These are phyloP conservation scores for Solanum medicagineum DNA, from an alignment of 257 asterid species.

Conservation along the genomic window DNA sequence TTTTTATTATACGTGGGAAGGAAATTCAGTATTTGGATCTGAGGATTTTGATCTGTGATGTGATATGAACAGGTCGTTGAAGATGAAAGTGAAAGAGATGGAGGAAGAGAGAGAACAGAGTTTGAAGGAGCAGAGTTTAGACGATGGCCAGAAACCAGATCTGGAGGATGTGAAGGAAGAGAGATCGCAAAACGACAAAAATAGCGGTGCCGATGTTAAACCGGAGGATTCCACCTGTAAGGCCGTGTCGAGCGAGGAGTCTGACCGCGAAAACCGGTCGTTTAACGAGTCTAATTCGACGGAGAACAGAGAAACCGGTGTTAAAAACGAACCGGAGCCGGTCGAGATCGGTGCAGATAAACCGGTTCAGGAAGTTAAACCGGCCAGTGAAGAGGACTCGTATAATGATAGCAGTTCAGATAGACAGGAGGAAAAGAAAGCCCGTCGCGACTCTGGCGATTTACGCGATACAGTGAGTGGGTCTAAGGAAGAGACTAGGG, in stretches of 20 bases:
- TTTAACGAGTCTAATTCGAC: slow-evolving; percentile 31
- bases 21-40: slow-evolving; percentile 8
- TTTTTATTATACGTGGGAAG: slow-evolving; percentile 1
- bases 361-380: slow-evolving; percentile 7
- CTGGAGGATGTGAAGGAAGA: slow-evolving; percentile 15
- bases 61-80: slow-evolving; percentile 22
- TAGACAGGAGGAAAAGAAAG: slow-evolving; percentile 6
- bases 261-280: slow-evolving; percentile 19
- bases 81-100: slow-evolving; percentile 30
- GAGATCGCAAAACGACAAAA: slow-evolving; percentile 25
- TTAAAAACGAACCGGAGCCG: slow-evolving; percentile 6
- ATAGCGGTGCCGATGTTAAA: background rate
- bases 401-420: slow-evolving; percentile 25
- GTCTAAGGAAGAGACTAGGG: slow-evolving; percentile 17
- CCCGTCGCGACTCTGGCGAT: slow-evolving; percentile 9
- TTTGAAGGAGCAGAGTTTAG: background rate
- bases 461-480: slow-evolving; percentile 12
- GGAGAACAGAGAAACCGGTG: slow-evolving; percentile 6
- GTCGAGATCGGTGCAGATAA: slow-evolving; percentile 4
- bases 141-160: slow-evolving; percentile 19
- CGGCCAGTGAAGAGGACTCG: slow-evolving; percentile 21
- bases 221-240: slow-evolving; percentile 14
- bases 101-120: slow-evolving; percentile 27
- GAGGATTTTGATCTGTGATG: slow-evolving; percentile 7
- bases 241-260: slow-evolving; percentile 3